phyloP scores from a whole-genome alignment of 2,329 filamentous ascomycete species.

The Fusarium brevicatenulatum region DNA sequence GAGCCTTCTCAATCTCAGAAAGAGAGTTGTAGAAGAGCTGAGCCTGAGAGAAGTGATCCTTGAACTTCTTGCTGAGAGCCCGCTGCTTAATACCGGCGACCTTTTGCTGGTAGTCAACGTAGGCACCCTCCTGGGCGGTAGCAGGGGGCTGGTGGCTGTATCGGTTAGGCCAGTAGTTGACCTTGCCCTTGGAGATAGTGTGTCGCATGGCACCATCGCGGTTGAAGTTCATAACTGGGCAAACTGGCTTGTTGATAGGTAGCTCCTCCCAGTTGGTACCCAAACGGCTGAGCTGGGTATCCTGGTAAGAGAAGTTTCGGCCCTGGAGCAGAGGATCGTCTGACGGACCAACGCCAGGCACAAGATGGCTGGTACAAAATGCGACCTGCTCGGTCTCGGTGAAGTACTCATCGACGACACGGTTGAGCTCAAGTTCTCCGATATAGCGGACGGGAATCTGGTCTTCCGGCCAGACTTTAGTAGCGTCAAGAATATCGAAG shows the following conservation, averaged over 20 bases:
- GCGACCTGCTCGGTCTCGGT: conserved; percentile 84
- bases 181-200: conserved; percentile 73
- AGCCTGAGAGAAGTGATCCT: conserved; percentile 80
- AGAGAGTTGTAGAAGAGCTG: conserved; percentile 87
- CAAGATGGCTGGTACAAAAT: conserved; percentile 83
- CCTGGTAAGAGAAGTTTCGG: conserved; percentile 74
- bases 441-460: conserved; percentile 79
- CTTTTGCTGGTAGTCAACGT: conserved; percentile 72
- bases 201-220: conserved; percentile 79
- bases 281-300: conserved; percentile 75
- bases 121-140: conserved; percentile 69
- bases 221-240: conserved; percentile 79
- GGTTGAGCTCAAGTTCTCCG: conserved; percentile 81
- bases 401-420: conserved; percentile 84
- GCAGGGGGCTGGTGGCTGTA: conserved; percentile 74
- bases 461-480: conserved; percentile 87
- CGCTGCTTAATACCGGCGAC: conserved; percentile 77
- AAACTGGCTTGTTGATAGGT: conserved; percentile 80
- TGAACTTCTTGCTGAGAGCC: conserved; percentile 77
- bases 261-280: conserved; percentile 81
- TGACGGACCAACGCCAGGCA: conserved; percentile 81
- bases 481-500: conserved; percentile 86
- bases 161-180: conserved; percentile 73
- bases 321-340: conserved; percentile 80
- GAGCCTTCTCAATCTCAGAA: conserved; percentile 73